Evolutionary conservation across 129 eudicot genomes (phyloP), one percentile per base, ranked within the genome.

Genomic region (Chrysanthemum lavandulifolium): DNA sequence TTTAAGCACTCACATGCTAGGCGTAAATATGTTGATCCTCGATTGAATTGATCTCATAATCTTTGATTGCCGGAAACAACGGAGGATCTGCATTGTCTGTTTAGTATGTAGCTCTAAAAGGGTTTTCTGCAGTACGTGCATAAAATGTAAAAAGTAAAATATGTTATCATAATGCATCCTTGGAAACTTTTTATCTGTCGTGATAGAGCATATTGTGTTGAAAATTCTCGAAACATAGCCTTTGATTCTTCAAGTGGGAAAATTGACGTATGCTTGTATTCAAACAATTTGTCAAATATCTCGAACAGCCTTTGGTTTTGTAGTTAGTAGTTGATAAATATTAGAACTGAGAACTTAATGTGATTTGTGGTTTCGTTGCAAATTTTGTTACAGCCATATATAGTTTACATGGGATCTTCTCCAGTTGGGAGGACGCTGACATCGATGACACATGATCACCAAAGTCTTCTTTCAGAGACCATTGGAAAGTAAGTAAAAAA

Each of bases 331-430:
- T 0, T 19, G 21, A 53, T 40, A 65, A 65, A 23, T 68, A 6
- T 33, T 33, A 33, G 43, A 33, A 33, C 43, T 4, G 4, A 33
- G 43, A 19, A 19, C 27, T 16, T 29, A 11, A 76, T 76, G 52
- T 18, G 45, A 14, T 65, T 65, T 58, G 21, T 66, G n/a, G 16
- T 66, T 67, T 57, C 12, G 10, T 66, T 49, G 10, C 54, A 45
- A 74, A 54, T 68, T 45, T 19, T 19, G 5, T 58, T 29, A 68
- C 85, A 89, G 97, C 77, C 91, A 5, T 92, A 88, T 78, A 89
- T 92, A 31, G 93, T 89, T 48, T 89, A 92, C 89, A 89, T 92
- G 97, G 97, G 97, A 73, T 96, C 82, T 40, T 60, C 88, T 57
- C 86, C 89, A 0, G 79, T 63, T 55, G 15, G 75, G 68, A 50